phyloP scores from a whole-genome alignment of 1,284 basidiomycete genomes.

The Pterulicium gracile region DNA sequence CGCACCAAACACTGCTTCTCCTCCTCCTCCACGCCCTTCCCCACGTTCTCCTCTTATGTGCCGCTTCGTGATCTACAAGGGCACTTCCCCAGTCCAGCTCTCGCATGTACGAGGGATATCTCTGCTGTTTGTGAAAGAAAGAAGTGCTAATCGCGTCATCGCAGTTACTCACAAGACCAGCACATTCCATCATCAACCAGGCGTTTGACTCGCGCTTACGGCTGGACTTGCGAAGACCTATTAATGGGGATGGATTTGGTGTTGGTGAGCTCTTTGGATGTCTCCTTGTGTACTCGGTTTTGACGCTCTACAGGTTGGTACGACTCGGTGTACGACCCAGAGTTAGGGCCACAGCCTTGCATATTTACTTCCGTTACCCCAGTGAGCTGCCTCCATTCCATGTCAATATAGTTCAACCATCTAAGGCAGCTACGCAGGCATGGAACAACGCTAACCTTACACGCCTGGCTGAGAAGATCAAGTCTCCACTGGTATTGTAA shows the following conservation, averaged over 20 bases:
- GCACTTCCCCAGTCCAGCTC: conserved; percentile 78
- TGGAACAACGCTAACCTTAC: conserved; percentile 92
- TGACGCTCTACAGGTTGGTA: conserved; percentile 58
- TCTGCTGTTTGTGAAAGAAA: background rate
- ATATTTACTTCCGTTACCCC: conserved; percentile 96
- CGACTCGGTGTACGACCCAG: conserved; percentile 68
- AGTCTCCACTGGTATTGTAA: conserved; percentile 87
- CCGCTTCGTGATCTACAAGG: conserved; percentile 87
- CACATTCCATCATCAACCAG: conserved; percentile 94
- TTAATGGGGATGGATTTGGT: conserved; percentile 96
- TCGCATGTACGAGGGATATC: conserved; percentile 57
- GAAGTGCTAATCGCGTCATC: conserved; percentile 10
- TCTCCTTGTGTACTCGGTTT: background rate
- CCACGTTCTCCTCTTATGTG: conserved; percentile 41
- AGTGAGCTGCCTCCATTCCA: conserved; percentile 29
- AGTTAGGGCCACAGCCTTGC: conserved; percentile 80
- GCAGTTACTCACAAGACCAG: conserved; percentile 80
- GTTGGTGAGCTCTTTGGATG: conserved; percentile 56
- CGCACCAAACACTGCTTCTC: background rate
- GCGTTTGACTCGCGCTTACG: conserved; percentile 87
- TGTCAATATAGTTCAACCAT: conserved; percentile 5
- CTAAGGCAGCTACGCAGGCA: conserved; percentile 38
- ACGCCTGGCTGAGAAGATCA: conserved; percentile 89
- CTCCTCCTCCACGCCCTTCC: background rate
- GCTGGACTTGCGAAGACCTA: conserved; percentile 70